Evolutionary conservation across 192 early-diverging fungal species (phyloP).

Genomic region (Linnemannia schmuckeri): DNA sequence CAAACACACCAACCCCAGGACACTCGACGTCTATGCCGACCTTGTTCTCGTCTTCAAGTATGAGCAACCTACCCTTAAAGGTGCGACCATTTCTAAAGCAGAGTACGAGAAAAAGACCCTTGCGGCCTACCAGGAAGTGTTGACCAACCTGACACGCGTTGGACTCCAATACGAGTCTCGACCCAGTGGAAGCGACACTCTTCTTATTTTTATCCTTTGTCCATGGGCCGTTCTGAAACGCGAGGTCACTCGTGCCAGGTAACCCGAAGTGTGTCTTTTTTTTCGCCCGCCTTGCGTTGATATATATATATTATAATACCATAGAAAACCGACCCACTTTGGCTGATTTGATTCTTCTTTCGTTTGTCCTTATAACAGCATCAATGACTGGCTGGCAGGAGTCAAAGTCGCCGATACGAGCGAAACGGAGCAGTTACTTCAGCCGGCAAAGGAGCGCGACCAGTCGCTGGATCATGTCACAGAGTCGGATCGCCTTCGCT

Average conservation of each 20-base stretch:
- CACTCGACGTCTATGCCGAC: constrained; percentile 51
- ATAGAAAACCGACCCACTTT: neutral
- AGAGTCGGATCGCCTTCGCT: constrained; percentile 69
- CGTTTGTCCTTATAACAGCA: constrained; percentile 54
- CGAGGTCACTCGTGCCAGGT: constrained; percentile 59
- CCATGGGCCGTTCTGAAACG: constrained; percentile 65
- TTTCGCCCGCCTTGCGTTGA: neutral
- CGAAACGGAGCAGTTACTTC: constrained; percentile 26
- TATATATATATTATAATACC: neutral
- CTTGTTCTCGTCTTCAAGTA: constrained; percentile 61
- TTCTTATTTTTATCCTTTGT: constrained; percentile 79
- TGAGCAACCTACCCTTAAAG: constrained; percentile 11
- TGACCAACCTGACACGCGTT: constrained; percentile 66
- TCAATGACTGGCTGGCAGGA: constrained; percentile 82
- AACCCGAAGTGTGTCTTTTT: constrained; percentile 8
- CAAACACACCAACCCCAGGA: constrained; percentile 10
- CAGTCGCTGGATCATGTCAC: constrained; percentile 43
- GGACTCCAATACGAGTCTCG: constrained; percentile 76
- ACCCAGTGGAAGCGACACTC: constrained; percentile 61
- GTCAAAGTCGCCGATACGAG: constrained; percentile 63
- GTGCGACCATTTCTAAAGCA: neutral
- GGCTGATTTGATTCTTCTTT: neutral
- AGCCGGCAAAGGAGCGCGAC: constrained; percentile 31
- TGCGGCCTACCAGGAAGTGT: constrained; percentile 66
- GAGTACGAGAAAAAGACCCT: constrained; percentile 52